These are phyloP conservation scores for Funneliformis caledonium DNA, from an alignment of 371 early-diverging fungal species.

Conservation along the genomic window DNA sequence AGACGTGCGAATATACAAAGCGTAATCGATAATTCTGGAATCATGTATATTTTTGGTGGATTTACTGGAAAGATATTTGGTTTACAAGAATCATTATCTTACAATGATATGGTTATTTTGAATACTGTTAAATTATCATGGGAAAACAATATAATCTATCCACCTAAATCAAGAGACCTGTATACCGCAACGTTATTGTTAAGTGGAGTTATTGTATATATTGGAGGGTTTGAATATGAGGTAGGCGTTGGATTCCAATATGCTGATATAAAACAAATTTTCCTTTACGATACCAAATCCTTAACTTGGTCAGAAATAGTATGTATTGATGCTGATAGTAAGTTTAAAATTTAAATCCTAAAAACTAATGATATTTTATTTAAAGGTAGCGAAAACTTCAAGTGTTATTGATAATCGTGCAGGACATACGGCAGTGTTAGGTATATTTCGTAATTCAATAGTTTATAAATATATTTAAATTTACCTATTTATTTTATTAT, in stretches of 20 bases:
- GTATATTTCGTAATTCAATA: no score
- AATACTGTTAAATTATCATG: neutral
- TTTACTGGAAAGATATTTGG: neutral
- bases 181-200: neutral
- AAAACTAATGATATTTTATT: no score
- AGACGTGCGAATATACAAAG: neutral
- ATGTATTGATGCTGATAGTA: no score
- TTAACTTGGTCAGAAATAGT: neutral
- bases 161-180: neutral
- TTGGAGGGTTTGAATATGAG: slow-evolving; percentile 6
- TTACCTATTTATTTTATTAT: neutral
- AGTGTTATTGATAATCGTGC: neutral
- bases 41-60: no score
- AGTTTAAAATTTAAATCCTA: no score
- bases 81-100: neutral
- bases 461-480: no score
- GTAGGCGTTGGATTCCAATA: no score
- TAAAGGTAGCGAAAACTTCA: no score
- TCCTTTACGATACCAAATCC: no score
- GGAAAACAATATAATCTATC: no score
- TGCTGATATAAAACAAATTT: neutral
- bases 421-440: neutral
- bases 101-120: no score
- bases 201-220: no score
- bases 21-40: neutral